Base-by-base conservation (phyloP, 2,329 filamentous ascomycete genomes). In the Fusarium gaditjirri region DNA sequence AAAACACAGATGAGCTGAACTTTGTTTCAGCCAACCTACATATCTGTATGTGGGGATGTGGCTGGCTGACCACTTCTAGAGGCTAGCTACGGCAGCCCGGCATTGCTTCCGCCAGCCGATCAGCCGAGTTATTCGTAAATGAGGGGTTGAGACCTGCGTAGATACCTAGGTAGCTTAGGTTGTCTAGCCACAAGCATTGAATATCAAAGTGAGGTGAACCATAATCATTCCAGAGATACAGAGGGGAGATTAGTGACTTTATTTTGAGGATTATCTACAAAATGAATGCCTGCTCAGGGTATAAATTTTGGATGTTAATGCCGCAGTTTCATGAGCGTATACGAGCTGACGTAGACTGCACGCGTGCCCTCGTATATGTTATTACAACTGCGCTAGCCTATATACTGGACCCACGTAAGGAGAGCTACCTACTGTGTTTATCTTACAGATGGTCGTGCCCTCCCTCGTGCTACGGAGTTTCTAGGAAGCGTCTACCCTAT, bases 301-400 rank as follows among this genome's bases (percentile, higher is more conserved):
- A 9, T 17, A 9, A 3, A 8, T 2, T 3, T 29, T 5, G 2
- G 6, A 6, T 6, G 10, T 12, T 5, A 0, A 11, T 8, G n/a
- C 21, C 1, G 12, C 11, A 11, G 19, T 3, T 29, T 8, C 4
- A n/a, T n/a, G 11, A 6, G 19, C 27, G 27, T 16, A 8, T 17
- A 29, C 6, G 6, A 29, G 44, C 27, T 31, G 21, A 47, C 27
- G 44, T 31, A 9, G 10, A 47, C 21, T 17, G 3, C 5, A 31
- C 21, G 27, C 5, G 5, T 47, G n/a, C 5, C 44, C 27, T 31
- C 19, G 27, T 47, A 17, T 46, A 12, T 29, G 27, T 31, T 10
- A 10, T 31, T 11, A 4, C 3, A 31, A 12, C 29, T 31, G 29
- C 29, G 29, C 11, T 31, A 31, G 27, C 8, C 6, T 29, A 14